These are phyloP conservation scores for Borealophlyctis nickersoniae DNA, from an alignment of 192 early-diverging fungal species.

Conservation along the genomic window DNA sequence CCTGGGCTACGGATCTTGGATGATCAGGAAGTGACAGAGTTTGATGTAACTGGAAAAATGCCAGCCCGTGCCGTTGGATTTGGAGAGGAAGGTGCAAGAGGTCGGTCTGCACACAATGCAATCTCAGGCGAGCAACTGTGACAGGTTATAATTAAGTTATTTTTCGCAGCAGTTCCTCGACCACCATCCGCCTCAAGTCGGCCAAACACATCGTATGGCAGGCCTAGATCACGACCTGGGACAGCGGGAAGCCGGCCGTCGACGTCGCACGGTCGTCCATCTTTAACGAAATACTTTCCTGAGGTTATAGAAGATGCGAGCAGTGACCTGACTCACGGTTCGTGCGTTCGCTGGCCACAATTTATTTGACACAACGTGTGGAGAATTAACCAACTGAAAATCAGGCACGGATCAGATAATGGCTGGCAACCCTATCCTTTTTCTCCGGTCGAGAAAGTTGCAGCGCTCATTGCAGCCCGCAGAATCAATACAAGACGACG, in stretches of 20 bases:
- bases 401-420: conserved; percentile 33
- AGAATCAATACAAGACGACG: too few relatives aligned
- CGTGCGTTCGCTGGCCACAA: background rate
- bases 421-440: conserved; percentile 42
- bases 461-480: too few relatives aligned
- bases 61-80: conserved; percentile 1
- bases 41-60: conserved; percentile 1
- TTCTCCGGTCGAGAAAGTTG: too few relatives aligned
- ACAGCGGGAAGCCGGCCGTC: conserved; percentile 10
- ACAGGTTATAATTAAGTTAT: background rate
- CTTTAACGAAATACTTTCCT: background rate
- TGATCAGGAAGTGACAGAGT: conserved; percentile 22
- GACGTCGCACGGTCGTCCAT: conserved; percentile 5
- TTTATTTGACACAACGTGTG: background rate
- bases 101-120: background rate
- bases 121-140: background rate
- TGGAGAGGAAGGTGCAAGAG: background rate
- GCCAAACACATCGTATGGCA: conserved; percentile 3
- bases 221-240: conserved; percentile 1
- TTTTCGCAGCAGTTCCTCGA: background rate
- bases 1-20: conserved; percentile 30
- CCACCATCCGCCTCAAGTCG: conserved; percentile 2
- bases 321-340: conserved; percentile 36
- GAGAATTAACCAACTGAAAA: background rate
- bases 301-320: conserved; percentile 25